phyloP scores from a whole-genome alignment of 2,329 filamentous ascomycete species.

The Colletotrichum sp. region DNA sequence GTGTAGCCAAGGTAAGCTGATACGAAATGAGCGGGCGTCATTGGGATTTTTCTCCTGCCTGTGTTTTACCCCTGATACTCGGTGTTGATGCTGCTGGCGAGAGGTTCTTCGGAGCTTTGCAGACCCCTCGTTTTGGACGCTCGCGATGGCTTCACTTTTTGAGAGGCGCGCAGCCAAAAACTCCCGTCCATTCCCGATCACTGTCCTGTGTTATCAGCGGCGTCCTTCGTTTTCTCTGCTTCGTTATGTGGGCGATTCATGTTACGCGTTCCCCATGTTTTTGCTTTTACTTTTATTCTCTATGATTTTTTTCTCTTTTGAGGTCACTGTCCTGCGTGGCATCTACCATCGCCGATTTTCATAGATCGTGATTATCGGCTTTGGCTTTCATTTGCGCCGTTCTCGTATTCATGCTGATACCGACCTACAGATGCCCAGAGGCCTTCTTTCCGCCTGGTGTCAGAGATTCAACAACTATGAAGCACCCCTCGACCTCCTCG shows the following conservation, averaged over 20 bases:
- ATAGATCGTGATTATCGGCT: neutral
- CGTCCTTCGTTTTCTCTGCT: neutral
- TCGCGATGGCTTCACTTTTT: neutral
- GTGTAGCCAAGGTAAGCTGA: neutral
- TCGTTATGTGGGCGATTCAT: neutral
- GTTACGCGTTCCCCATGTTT: neutral
- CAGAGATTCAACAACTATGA: neutral
- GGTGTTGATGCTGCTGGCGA: neutral
- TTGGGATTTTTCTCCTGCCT: neutral
- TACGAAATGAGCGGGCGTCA: neutral
- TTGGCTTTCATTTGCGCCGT: neutral
- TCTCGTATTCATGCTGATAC: neutral
- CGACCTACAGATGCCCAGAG: neutral
- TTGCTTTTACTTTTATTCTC: neutral
- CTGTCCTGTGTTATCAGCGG: neutral
- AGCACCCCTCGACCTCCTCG: neutral
- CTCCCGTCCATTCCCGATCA: neutral
- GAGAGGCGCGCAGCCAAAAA: neutral
- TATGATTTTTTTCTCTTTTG: neutral
- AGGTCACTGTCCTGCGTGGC: neutral
- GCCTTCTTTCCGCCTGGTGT: neutral
- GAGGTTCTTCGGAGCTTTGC: neutral
- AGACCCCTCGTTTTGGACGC: neutral
- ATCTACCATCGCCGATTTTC: neutral
- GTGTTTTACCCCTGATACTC: neutral